Evolutionary conservation across 805 yeast genomes (phyloP), one percentile per base, ranked within the genome.

Genomic region (Candida ficus): DNA sequence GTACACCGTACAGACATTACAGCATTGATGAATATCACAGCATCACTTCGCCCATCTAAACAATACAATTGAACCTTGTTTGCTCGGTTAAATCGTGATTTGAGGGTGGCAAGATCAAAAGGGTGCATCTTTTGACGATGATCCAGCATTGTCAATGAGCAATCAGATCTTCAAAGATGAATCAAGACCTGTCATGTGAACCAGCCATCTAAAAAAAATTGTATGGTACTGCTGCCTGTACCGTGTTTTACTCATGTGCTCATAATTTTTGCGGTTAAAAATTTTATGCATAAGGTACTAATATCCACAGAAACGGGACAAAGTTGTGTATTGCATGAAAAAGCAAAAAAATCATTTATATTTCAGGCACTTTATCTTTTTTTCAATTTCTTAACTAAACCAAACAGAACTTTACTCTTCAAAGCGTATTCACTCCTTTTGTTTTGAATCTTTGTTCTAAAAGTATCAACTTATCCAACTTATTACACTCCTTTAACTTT

Each of bases 401-500:
- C 33, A 28, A 28, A 19, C 16, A 19, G 20, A 16, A 16, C 36
- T 4, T 28, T 28, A 14, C 7, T 14, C 17, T 13, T 23, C 12
- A 12, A 33, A 33, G 23, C 32, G 21, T 21, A 29, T 19, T 32
- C 39, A 38, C 33, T 23, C 42, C 34, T 31, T 19, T 37, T 35
- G 38, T 37, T 28, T 41, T 43, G 29, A 31, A 41, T 32, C 13
- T 21, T 21, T 20, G 28, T 33, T 28, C 33, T 35, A 7, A 30
- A 20, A 29, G 45, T 39, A 37, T 29, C 34, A 29, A 33, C 28
- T 9, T 18, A 39, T 51, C 62, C 64, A 60, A 61, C 64, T 60
- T 54, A 52, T 52, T 60, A 60, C 63, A 57, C 53, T 60, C 64
- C 64, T 60, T 58, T 47, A 17, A 13, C 7, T 4, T 18, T 7